phyloP scores from a whole-genome alignment of 2,329 filamentous ascomycete species.

The Plectosphaerella plurivora region DNA sequence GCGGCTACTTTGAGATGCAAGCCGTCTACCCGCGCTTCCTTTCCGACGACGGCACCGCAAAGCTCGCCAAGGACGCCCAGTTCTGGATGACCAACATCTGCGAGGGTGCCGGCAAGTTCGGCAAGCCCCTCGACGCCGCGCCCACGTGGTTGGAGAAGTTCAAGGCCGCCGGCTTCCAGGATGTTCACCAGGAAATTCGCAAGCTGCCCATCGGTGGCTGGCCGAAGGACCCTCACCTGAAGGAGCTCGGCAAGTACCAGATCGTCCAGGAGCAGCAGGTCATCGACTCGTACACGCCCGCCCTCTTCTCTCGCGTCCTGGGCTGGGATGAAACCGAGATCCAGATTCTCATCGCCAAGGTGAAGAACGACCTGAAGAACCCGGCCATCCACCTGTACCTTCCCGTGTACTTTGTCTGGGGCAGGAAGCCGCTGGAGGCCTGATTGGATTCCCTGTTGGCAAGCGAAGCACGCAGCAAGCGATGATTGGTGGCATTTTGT shows the following conservation, averaged over 20 bases:
- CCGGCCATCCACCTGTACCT: conserved; percentile 13
- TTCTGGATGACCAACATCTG: conserved; percentile 16
- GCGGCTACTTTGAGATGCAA: conserved; percentile 41
- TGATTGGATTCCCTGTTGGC: too few relatives aligned
- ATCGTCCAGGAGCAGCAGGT: conserved; percentile 14
- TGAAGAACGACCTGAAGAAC: conserved; percentile 12
- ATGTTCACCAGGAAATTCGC: conserved; percentile 18
- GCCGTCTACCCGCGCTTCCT: conserved; percentile 20
- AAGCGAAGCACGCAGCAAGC: too few relatives aligned
- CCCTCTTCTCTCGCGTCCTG: conserved; percentile 17
- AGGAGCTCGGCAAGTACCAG: conserved; percentile 28
- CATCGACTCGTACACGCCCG: conserved; percentile 15
- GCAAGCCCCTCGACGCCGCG: conserved; percentile 14
- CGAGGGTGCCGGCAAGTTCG: conserved; percentile 7
- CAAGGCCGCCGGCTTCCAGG: conserved; percentile 20
- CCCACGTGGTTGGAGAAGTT: conserved; percentile 12
- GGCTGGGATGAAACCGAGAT: conserved; percentile 12
- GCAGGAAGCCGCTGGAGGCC: conserved; percentile 1
- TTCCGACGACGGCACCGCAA: conserved; percentile 22
- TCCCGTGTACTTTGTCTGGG: conserved; percentile 15
- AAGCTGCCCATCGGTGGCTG: conserved; percentile 34
- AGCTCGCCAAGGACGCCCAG: conserved; percentile 12
- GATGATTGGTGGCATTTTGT: too few relatives aligned
- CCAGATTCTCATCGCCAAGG: conserved; percentile 11
- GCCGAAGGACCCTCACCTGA: conserved; percentile 35